phyloP scores from a whole-genome alignment of 495 filamentous ascomycete species.

The Trichoderma erinaceum region DNA sequence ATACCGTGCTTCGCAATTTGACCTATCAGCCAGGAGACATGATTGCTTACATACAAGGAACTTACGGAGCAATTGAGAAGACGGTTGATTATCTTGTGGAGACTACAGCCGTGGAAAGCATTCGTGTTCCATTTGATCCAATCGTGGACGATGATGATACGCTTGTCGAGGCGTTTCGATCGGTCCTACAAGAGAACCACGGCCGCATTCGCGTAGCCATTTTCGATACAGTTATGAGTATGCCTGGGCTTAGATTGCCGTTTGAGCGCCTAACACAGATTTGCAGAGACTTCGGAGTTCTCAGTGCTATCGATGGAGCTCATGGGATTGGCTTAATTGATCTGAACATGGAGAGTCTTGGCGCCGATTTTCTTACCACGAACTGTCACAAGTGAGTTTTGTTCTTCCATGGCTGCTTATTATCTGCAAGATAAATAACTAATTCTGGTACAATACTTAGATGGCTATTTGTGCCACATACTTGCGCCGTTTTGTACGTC shows the following conservation, averaged over 20 bases:
- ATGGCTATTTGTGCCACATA: slow-evolving; percentile 76
- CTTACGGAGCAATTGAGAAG: slow-evolving; percentile 29
- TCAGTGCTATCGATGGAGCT: slow-evolving; percentile 59
- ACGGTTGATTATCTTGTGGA: slow-evolving; percentile 61
- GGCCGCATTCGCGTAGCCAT: slow-evolving; percentile 50
- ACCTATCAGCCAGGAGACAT: slow-evolving; percentile 46
- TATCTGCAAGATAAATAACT: not conserved
- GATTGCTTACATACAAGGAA: slow-evolving; percentile 43
- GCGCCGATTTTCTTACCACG: slow-evolving; percentile 69
- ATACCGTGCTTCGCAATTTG: slow-evolving; percentile 65
- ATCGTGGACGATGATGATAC: slow-evolving; percentile 44
- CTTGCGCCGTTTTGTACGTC: slow-evolving; percentile 69
- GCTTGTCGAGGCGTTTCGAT: slow-evolving; percentile 32
- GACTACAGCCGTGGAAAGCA: slow-evolving; percentile 28
- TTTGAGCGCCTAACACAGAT: slow-evolving; percentile 57
- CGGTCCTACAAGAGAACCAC: slow-evolving; percentile 36
- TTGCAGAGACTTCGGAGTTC: slow-evolving; percentile 55
- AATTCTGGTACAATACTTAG: slow-evolving; percentile 36
- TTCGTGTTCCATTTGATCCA: slow-evolving; percentile 41
- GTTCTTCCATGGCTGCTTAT: slow-evolving; percentile 30
- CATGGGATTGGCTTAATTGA: slow-evolving; percentile 68
- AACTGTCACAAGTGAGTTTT: slow-evolving; percentile 83
- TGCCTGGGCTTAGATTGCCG: slow-evolving; percentile 69
- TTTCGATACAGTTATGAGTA: slow-evolving; percentile 67
- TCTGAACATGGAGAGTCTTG: slow-evolving; percentile 51